Base-by-base conservation (phyloP, 2,329 filamentous ascomycete species). In the Diaporthe ilicicola region DNA sequence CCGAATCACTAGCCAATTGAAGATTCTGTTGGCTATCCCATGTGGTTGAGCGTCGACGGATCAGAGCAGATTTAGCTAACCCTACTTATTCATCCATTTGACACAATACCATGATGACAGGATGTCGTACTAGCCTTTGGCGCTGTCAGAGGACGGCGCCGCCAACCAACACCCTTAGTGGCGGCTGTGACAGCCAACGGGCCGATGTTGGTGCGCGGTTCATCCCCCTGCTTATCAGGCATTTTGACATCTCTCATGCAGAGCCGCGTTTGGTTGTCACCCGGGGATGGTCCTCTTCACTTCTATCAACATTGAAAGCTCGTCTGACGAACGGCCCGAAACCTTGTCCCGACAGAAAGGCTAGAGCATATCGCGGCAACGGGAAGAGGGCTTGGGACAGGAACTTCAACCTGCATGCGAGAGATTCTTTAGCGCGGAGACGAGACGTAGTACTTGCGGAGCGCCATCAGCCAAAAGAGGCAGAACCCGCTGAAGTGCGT, bases 171-270 rank as follows among this genome's bases (percentile, higher is more conserved):
- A 9, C 29, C 17, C n/a, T 37, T 37, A 50, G 59, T 64, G 55
- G 37, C 55, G 55, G 55, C 37, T 59, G 29, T 50, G 42, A 27
- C 59, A 50, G 29, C 44, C n/a, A 50, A 29, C 59, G 59, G 59
- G 44, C 59, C 59, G 59, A 64, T 50, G n/a, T 37, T 50, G 59
- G 59, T 64, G 59, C 59, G 56, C 19, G 46, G 29, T 22, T 50
- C 59, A 19, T 37, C 13, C 48, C 44, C 29, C 24, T 27, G 8
- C 32, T n/a, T n/a, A n/a, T 42, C 59, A 48, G 27, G 29, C 44
- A n/a, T 9, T 37, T 50, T 50, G 44, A 50, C 44, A 27, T 37
- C 15, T 17, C 27, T 29, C 9, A n/a, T 50, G 44, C 44, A 50
- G 59, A 62, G 59, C 42, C 42, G 59, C 42, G 10, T 34, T 48